Conservation (phyloP, 805 yeast species). For the Maudiozyma bulderi region DNA sequence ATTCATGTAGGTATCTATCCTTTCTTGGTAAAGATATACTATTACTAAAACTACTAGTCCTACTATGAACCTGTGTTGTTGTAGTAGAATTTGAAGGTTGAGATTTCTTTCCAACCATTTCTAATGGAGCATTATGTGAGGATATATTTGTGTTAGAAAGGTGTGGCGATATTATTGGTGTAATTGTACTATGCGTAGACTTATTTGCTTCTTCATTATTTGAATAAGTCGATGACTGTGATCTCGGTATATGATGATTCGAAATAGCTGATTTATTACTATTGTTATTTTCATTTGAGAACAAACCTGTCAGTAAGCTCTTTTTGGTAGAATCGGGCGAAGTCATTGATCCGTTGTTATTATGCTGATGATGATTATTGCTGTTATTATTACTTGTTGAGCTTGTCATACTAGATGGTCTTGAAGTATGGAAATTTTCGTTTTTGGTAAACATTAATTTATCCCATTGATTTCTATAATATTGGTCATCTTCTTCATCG, state of each 20-base stretch:
- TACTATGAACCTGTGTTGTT: background rate
- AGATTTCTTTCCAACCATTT: background rate
- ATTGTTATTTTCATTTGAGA: slow-evolving; percentile 12
- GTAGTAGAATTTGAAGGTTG: background rate
- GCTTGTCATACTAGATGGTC: background rate
- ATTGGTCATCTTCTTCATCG: slow-evolving; percentile 25
- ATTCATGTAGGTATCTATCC: slow-evolving; percentile 33
- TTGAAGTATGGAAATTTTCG: background rate
- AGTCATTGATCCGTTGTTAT: background rate
- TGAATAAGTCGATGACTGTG: background rate
- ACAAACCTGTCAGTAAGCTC: slow-evolving; percentile 25
- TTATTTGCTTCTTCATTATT: background rate
- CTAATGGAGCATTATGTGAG: background rate
- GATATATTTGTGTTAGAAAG: background rate
- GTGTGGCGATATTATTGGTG: background rate
- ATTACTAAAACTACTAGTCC: slow-evolving; percentile 23
- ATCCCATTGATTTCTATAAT: slow-evolving; percentile 27
- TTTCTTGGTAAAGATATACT: slow-evolving; percentile 27
- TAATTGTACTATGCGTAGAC: background rate
- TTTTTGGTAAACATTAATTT: slow-evolving; percentile 19
- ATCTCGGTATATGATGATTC: background rate
- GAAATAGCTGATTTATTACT: background rate
- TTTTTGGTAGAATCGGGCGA: slow-evolving; percentile 10
- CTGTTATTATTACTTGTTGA: background rate
- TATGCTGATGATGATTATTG: background rate